These are phyloP conservation scores for Penicillium coffeae DNA, from an alignment of 495 filamentous ascomycete genomes.

Conservation along the genomic window DNA sequence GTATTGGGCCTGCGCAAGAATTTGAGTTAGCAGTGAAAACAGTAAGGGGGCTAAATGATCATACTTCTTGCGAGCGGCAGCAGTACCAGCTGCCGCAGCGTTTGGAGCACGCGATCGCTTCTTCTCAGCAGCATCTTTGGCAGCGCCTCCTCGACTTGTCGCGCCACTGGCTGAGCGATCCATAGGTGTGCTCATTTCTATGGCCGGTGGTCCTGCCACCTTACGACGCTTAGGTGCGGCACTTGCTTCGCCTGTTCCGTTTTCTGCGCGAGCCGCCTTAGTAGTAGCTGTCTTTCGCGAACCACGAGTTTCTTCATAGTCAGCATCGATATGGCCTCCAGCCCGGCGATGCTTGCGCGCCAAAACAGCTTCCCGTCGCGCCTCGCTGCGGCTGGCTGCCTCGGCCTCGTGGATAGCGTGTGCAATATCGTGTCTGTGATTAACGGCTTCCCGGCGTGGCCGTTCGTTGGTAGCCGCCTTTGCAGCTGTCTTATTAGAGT, in stretches of 20 bases:
- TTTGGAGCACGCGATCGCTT: constrained; percentile 64
- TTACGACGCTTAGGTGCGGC: constrained; percentile 67
- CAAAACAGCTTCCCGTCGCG: constrained; percentile 70
- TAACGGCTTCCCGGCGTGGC: constrained; percentile 71
- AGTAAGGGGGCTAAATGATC: constrained; percentile 10
- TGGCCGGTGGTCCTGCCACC: constrained; percentile 58
- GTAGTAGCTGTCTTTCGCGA: constrained; percentile 54
- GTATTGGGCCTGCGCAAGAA: constrained; percentile 41
- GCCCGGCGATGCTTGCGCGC: constrained; percentile 67
- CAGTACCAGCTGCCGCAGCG: constrained; percentile 50
- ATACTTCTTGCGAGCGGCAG: constrained; percentile 68
- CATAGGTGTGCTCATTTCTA: constrained; percentile 52
- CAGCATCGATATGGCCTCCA: constrained; percentile 68
- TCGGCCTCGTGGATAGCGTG: constrained; percentile 71
- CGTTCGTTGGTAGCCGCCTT: constrained; percentile 64
- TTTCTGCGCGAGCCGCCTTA: constrained; percentile 57
- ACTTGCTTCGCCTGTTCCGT: constrained; percentile 40
- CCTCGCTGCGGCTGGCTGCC: constrained; percentile 71
- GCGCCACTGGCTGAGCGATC: constrained; percentile 68
- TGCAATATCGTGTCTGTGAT: constrained; percentile 53
- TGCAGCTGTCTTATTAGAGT: constrained; percentile 71
- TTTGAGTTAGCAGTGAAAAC: constrained; percentile 5
- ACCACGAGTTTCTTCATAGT: constrained; percentile 65
- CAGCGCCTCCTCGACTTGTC: constrained; percentile 37
- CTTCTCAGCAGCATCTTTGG: constrained; percentile 65